Conservation (phyloP, 805 yeast species). For the Lipomyces sp. region DNA sequence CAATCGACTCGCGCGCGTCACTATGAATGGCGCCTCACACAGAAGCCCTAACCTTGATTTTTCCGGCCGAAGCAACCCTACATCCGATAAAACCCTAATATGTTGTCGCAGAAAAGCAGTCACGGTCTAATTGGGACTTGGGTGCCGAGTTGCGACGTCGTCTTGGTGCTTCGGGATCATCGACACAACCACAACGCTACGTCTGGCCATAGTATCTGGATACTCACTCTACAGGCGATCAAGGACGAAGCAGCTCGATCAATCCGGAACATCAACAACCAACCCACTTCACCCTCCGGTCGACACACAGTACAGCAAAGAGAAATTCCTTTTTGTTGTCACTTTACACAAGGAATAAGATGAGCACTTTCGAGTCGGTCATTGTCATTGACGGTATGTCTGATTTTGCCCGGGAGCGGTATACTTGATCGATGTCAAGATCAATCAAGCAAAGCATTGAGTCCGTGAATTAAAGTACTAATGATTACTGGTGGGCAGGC, state of each 20-base stretch:
- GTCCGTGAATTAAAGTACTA: neutral
- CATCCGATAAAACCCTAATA: too few species aligned
- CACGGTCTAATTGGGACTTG: neutral
- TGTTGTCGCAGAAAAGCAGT: neutral
- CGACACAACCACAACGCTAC: neutral
- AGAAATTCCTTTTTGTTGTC: neutral
- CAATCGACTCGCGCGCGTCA: conserved; percentile 1
- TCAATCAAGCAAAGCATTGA: neutral
- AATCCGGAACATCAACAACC: conserved; percentile 1
- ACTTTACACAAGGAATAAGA: conserved; percentile 7
- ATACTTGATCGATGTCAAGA: neutral
- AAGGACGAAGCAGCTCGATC: neutral
- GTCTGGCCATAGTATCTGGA: neutral
- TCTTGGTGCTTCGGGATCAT: neutral
- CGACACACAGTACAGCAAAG: neutral
- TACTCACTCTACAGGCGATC: neutral
- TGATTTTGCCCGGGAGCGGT: neutral
- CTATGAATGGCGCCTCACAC: neutral
- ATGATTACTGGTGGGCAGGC: conserved; percentile 18
- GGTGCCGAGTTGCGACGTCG: too few species aligned
- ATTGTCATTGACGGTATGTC: conserved; percentile 40
- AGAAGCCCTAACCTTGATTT: neutral
- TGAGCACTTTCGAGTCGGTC: conserved; percentile 38
- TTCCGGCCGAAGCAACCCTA: neutral
- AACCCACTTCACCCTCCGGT: conserved; percentile 7